These are phyloP conservation scores for Pseudevernia furfuracea DNA, from an alignment of 495 filamentous ascomycete genomes.

Conservation along the genomic window DNA sequence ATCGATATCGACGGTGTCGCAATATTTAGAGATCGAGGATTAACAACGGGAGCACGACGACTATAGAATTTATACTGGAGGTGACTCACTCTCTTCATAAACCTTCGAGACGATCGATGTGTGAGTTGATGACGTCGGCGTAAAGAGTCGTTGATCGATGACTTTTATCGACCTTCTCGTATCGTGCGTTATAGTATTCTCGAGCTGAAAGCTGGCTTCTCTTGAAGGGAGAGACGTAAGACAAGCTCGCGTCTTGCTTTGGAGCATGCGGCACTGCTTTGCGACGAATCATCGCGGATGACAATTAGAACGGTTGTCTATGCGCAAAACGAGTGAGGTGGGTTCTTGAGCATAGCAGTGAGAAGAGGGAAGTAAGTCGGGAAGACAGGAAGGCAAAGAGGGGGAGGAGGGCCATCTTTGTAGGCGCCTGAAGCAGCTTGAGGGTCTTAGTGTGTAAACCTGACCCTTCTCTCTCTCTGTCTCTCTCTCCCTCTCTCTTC, in stretches of 20 bases:
- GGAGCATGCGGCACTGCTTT: too few relatives aligned
- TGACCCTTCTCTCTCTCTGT: too few relatives aligned
- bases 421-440: too few relatives aligned
- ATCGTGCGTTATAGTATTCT: constrained; percentile 16
- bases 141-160: constrained; percentile 14
- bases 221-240: background rate
- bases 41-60: background rate
- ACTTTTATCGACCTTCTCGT: constrained; percentile 11
- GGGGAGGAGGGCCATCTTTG: too few relatives aligned
- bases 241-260: background rate
- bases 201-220: background rate
- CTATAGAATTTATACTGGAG: background rate
- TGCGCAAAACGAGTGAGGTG: too few relatives aligned
- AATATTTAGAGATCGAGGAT: constrained; percentile 5
- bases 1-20: background rate
- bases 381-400: too few relatives aligned
- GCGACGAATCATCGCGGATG: background rate
- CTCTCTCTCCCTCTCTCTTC: too few relatives aligned
- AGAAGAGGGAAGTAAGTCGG: too few relatives aligned
- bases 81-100: constrained; percentile 16
- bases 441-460: too few relatives aligned
- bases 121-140: constrained; percentile 3
- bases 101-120: constrained; percentile 10
- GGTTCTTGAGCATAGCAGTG: too few relatives aligned
- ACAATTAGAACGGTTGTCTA: background rate